Evolutionary conservation across 73 alveolate genomes (phyloP).

Genomic region (Blepharisma japonicum): DNA sequence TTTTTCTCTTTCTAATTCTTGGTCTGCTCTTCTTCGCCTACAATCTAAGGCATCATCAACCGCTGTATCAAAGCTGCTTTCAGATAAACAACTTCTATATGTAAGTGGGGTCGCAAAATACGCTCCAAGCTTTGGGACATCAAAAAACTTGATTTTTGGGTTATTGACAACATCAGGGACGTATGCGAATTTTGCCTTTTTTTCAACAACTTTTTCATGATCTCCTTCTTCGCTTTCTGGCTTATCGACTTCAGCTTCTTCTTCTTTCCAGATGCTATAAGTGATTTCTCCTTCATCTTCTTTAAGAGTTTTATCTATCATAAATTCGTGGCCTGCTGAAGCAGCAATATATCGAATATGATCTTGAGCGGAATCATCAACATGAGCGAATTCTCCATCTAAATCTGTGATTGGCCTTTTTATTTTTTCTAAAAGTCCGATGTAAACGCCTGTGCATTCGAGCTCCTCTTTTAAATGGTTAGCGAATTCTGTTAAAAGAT

Average conservation of each 20-base stretch:
- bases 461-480: conserved; percentile 58
- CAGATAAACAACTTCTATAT: conserved; percentile 70
- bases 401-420: conserved; percentile 62
- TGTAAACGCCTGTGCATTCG: conserved; percentile 89
- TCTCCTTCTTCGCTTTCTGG: conserved; percentile 31
- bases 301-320: conserved; percentile 21
- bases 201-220: neutral
- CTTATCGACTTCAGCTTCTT: conserved; percentile 36
- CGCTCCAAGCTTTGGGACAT: conserved; percentile 88
- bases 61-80: conserved; percentile 77
- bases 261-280: conserved; percentile 40
- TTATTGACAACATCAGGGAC: conserved; percentile 85
- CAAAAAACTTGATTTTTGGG: conserved; percentile 71
- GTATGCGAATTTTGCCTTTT: conserved; percentile 51
- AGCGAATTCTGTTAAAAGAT: conserved; percentile 51
- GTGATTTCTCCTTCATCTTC: conserved; percentile 28
- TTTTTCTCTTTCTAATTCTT: conserved; percentile 61
- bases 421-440: conserved; percentile 74
- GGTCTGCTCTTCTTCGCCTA: conserved; percentile 67
- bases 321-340: conserved; percentile 52
- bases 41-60: conserved; percentile 72
- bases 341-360: conserved; percentile 77
- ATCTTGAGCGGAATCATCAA: conserved; percentile 70
- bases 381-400: conserved; percentile 92
- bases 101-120: conserved; percentile 78